Evolutionary conservation across 2,329 filamentous ascomycete species (phyloP).

Genomic region (Cryoendolithus antarcticus): DNA sequence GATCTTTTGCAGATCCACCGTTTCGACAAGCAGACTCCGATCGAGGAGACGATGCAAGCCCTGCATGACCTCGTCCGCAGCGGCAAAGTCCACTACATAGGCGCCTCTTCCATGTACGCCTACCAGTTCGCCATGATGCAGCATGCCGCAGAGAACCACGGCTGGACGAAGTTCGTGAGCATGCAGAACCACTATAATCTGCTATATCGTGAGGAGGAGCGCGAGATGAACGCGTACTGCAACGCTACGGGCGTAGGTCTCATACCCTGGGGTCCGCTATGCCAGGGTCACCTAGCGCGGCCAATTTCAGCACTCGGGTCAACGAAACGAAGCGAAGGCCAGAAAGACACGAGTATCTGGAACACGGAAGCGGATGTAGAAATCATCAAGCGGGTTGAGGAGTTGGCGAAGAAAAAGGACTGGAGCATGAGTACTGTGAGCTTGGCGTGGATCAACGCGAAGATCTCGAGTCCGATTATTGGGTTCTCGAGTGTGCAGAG

Average conservation of each 20-base stretch:
- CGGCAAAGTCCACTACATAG: constrained; percentile 35
- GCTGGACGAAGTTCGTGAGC: constrained; percentile 40
- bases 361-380: constrained; percentile 22
- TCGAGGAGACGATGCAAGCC: constrained; percentile 37
- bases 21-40: constrained; percentile 34
- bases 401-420: constrained; percentile 28
- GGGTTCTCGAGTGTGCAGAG: constrained; percentile 47
- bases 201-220: constrained; percentile 37
- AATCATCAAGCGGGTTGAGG: constrained; percentile 29
- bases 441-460: constrained; percentile 27
- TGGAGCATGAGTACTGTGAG: constrained; percentile 20
- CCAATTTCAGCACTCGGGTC: constrained; percentile 10
- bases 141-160: constrained; percentile 35
- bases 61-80: constrained; percentile 31
- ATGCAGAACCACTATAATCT: constrained; percentile 44
- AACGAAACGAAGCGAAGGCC: constrained; percentile 15
- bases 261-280: constrained; percentile 25
- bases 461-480: constrained; percentile 46
- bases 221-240: constrained; percentile 33
- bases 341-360: constrained; percentile 11
- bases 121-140: constrained; percentile 37
- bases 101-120: constrained; percentile 34
- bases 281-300: constrained; percentile 15
- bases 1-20: constrained; percentile 52
- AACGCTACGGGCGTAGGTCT: constrained; percentile 28